Evolutionary conservation across 1,284 basidiomycete genomes (phyloP).

Genomic region (Rhizoctonia solani): DNA sequence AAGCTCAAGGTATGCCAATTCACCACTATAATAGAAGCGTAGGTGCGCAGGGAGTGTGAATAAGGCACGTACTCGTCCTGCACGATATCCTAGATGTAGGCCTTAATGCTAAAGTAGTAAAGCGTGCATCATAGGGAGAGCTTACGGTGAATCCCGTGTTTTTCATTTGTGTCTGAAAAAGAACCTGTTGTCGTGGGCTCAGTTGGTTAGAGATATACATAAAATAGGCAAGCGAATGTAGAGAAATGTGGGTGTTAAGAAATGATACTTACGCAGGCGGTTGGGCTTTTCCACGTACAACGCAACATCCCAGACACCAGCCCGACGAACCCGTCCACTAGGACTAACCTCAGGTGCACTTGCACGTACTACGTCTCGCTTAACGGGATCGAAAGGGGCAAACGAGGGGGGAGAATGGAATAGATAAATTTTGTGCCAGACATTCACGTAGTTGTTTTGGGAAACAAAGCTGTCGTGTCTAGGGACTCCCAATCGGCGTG

Average conservation of each 20-base stretch:
- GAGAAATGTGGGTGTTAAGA: no score
- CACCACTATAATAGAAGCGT: not conserved
- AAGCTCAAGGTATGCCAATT: conserved; percentile 26
- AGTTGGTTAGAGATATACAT: not conserved
- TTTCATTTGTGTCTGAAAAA: not conserved
- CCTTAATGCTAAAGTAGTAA: no score
- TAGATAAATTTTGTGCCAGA: conserved; percentile 22
- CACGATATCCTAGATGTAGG: conserved; percentile 1
- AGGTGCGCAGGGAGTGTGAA: conserved; percentile 1
- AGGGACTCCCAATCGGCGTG: not conserved
- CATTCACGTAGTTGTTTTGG: not conserved
- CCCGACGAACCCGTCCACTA: conserved; percentile 43
- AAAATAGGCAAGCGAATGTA: not conserved
- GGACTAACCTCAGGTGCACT: not conserved
- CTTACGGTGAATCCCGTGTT: conserved; percentile 7
- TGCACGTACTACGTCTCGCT: conserved; percentile 9
- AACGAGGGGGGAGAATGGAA: conserved; percentile 5
- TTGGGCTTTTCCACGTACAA: conserved; percentile 3
- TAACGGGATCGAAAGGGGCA: conserved; percentile 2
- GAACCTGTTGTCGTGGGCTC: not conserved
- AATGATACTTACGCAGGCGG: not conserved
- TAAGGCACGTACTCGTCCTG: conserved; percentile 1
- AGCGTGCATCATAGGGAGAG: not conserved
- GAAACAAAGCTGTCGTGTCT: not conserved
- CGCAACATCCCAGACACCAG: conserved; percentile 3